Conservation (phyloP, 768 basidiomycete species). For the Phlegmacium glaucopus region DNA sequence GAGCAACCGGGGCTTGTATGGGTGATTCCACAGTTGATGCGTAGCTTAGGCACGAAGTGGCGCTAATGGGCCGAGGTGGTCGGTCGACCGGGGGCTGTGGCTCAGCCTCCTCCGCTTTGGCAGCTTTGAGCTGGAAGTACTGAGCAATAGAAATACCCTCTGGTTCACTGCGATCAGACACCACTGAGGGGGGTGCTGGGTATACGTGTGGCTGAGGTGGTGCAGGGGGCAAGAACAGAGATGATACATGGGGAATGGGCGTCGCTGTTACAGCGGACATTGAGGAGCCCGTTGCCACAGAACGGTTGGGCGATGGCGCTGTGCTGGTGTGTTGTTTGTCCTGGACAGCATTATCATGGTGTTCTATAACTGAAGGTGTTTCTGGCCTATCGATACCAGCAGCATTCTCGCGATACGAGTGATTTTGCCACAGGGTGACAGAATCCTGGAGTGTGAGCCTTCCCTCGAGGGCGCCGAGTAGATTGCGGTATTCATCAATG, state of each 20-base stretch:
- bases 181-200: not conserved
- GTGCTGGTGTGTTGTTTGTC: too few relatives aligned
- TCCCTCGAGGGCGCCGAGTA: not conserved
- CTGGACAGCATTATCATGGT: too few relatives aligned
- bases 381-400: not conserved
- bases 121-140: constrained; percentile 15
- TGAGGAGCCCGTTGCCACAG: too few relatives aligned
- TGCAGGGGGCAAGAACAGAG: not conserved
- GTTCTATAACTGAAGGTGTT: too few relatives aligned
- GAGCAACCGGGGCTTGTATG: too few relatives aligned
- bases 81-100: not conserved
- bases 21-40: too few relatives aligned
- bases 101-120: not conserved
- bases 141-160: constrained; percentile 14
- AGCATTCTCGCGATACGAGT: not conserved
- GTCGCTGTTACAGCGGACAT: too few relatives aligned
- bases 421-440: not conserved
- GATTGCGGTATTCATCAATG: not conserved
- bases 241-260: not conserved
- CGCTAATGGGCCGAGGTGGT: too few relatives aligned
- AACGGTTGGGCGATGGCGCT: too few relatives aligned
- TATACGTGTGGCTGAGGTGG: not conserved
- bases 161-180: not conserved
- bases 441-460: not conserved
- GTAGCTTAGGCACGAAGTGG: too few relatives aligned